Percentiles rank a stretch among this genome's conserved stretches.
Evolutionary conservation across 2,329 filamentous ascomycete species (phyloP).

Genomic region (Scedosporium dehoogii): DNA sequence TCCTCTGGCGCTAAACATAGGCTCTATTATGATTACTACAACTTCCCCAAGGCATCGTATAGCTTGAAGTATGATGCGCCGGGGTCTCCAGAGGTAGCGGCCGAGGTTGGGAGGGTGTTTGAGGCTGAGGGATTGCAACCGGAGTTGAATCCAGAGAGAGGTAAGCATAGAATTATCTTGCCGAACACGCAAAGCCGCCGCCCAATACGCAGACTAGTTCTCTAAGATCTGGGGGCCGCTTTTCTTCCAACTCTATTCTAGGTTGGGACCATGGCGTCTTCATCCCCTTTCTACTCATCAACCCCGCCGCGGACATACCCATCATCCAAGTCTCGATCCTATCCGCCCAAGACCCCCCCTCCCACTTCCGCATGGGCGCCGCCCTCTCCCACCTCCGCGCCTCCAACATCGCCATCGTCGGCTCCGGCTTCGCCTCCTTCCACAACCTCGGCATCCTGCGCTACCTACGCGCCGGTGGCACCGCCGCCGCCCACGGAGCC

Average conservation of each 20-base stretch:
- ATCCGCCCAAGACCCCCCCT: constrained; percentile 34
- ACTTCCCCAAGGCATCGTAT: constrained; percentile 47
- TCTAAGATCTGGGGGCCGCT: no score
- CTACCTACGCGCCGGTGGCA: constrained; percentile 16
- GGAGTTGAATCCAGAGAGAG: constrained; percentile 24
- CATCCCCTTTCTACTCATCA: constrained; percentile 43
- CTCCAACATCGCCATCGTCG: constrained; percentile 45
- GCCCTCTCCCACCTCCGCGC: constrained; percentile 39
- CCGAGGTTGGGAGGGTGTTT: constrained; percentile 34
- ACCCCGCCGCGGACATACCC: constrained; percentile 41
- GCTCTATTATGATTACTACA: constrained; percentile 49
- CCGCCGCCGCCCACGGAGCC: constrained; percentile 14
- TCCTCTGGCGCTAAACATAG: constrained; percentile 35
- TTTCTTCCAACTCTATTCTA: not conserved
- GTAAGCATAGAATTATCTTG: not conserved
- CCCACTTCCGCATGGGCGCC: constrained; percentile 40
- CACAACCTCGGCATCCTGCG: constrained; percentile 44
- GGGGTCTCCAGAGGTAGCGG: constrained; percentile 43
- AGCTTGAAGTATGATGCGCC: constrained; percentile 44
- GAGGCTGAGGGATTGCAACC: constrained; percentile 34
- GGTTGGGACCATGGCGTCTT: constrained; percentile 54
- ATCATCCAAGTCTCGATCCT: constrained; percentile 48
- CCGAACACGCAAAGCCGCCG: no score
- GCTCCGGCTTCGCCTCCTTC: constrained; percentile 48
- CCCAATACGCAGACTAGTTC: no score